A percentile compares a stretch with the other conserved stretches of the same genome.
These are phyloP conservation scores for Xylaria longipes DNA, from an alignment of 495 filamentous ascomycete species.

Conservation along the genomic window DNA sequence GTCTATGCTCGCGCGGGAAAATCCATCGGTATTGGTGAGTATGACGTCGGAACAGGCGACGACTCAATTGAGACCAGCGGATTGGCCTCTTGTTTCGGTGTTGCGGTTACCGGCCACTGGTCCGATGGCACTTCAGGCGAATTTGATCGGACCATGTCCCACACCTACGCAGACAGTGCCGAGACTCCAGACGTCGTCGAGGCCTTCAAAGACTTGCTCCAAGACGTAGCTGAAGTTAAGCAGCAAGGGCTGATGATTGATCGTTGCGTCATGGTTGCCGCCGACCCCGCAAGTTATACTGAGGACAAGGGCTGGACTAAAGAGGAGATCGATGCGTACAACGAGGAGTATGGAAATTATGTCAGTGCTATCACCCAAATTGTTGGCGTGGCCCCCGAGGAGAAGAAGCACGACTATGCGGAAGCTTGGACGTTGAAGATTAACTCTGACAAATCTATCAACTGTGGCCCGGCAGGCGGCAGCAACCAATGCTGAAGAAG, in stretches of 20 bases:
- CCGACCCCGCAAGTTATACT: conserved; percentile 4
- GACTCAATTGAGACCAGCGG: neutral
- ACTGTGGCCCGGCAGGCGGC: neutral
- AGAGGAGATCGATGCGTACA: neutral
- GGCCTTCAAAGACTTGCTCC: neutral
- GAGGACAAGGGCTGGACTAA: neutral
- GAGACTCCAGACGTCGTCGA: neutral
- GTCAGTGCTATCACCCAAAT: neutral
- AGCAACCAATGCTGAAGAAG: neutral
- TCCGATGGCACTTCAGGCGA: neutral
- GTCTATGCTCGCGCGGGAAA: neutral
- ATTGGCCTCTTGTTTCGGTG: conserved; percentile 11
- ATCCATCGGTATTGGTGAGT: neutral
- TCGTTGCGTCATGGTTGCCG: neutral
- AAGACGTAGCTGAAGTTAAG: neutral
- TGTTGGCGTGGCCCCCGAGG: neutral
- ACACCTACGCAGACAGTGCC: conserved; percentile 7
- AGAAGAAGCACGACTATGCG: conserved; percentile 4
- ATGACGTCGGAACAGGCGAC: conserved; percentile 4
- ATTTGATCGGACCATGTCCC: conserved; percentile 5
- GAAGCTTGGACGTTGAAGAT: neutral
- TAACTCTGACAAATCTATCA: conserved; percentile 7
- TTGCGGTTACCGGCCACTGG: neutral
- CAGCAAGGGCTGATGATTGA: neutral
- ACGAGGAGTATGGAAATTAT: neutral